A percentile compares a stretch with the other conserved stretches of the same genome.
phyloP scores from a whole-genome alignment of 495 filamentous ascomycete genomes.

The Penicillium longicatenatum region DNA sequence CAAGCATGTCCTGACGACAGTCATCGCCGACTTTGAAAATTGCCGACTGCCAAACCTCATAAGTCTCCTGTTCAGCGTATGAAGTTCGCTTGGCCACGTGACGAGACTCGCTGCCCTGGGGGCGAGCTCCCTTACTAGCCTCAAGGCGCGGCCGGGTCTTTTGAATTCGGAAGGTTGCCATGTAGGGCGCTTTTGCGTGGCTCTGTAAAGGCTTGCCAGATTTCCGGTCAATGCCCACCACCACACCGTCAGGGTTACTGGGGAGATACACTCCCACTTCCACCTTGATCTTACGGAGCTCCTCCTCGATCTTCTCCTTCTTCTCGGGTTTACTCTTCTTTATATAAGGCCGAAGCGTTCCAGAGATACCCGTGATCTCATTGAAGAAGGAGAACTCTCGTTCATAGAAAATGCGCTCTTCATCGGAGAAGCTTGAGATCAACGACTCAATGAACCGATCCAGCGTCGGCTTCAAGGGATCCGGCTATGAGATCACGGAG shows the following conservation, averaged over 20 bases:
- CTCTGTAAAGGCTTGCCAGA: slow-evolving; percentile 96
- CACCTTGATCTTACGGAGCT: slow-evolving; percentile 92
- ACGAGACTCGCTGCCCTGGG: slow-evolving; percentile 47
- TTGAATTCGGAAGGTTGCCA: slow-evolving; percentile 97
- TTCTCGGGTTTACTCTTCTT: slow-evolving; percentile 94
- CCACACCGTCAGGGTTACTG: slow-evolving; percentile 93
- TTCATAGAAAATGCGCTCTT: slow-evolving; percentile 86
- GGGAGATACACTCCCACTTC: slow-evolving; percentile 97
- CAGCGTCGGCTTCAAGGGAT: slow-evolving; percentile 87
- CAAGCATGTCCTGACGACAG: slow-evolving; percentile 94
- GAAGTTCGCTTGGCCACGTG: slow-evolving; percentile 52
- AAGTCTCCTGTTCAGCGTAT: slow-evolving; percentile 50
- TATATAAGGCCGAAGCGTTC: slow-evolving; percentile 91
- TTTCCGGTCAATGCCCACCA: slow-evolving; percentile 96
- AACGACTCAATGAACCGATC: slow-evolving; percentile 87
- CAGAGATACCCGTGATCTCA: slow-evolving; percentile 92
- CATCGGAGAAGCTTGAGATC: slow-evolving; percentile 74
- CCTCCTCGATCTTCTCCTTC: slow-evolving; percentile 98
- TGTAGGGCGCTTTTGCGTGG: slow-evolving; percentile 97
- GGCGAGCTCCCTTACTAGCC: slow-evolving; percentile 21
- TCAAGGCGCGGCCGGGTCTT: slow-evolving; percentile 60
- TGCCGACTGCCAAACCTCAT: slow-evolving; percentile 96
- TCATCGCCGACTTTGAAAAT: slow-evolving; percentile 99
- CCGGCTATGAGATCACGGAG: slow-evolving; percentile 59
- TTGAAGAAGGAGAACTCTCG: slow-evolving; percentile 97